phyloP scores from a whole-genome alignment of 2,329 filamentous ascomycete genomes.

The Bipolaris gigantea region DNA sequence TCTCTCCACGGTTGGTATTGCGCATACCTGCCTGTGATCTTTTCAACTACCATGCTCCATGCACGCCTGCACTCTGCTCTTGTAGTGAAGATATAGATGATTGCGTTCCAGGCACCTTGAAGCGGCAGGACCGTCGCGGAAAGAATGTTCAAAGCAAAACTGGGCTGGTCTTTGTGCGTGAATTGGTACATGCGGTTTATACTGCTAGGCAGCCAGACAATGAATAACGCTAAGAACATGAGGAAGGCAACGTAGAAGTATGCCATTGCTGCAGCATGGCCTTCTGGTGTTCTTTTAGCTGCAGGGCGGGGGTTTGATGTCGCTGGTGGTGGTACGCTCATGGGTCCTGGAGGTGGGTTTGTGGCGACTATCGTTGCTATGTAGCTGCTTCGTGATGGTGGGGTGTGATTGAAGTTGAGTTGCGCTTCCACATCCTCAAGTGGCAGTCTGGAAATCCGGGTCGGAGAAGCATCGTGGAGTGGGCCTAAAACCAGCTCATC shows the following conservation, averaged over 20 bases:
- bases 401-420: not conserved
- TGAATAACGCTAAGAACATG: conserved; percentile 70
- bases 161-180: conserved; percentile 52
- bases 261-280: conserved; percentile 62
- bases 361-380: conserved; percentile 14
- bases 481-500: not conserved
- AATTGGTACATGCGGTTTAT: conserved; percentile 75
- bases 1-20: not conserved
- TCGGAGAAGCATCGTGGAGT: not conserved
- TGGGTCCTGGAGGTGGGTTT: not conserved
- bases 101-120: conserved; percentile 82
- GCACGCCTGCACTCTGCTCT: conserved; percentile 34
- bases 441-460: not conserved
- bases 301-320: not conserved
- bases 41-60: conserved; percentile 9
- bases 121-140: conserved; percentile 76
- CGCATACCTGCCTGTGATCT: conserved; percentile 9
- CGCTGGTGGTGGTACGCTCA: not conserved
- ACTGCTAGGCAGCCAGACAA: conserved; percentile 71
- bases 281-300: conserved; percentile 7
- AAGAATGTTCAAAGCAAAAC: conserved; percentile 66
- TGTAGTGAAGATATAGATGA: conserved; percentile 65
- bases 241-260: conserved; percentile 72
- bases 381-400: conserved; percentile 5
- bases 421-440: conserved; percentile 8